Conservation (phyloP, 495 filamentous ascomycete genomes). For the Podospora conica region DNA sequence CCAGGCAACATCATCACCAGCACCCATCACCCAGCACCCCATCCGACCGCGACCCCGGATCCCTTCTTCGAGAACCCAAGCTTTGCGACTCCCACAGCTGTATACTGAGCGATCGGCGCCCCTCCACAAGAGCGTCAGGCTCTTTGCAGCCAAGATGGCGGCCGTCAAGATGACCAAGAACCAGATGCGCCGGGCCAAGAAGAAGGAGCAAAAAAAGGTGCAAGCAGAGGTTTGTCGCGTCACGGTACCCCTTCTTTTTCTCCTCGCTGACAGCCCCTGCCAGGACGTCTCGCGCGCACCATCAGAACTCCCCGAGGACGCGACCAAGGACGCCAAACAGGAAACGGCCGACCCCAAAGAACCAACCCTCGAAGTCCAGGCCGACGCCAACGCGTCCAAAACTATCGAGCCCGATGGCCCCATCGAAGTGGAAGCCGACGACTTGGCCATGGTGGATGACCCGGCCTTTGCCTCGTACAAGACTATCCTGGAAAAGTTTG, state of each 20-base stretch:
- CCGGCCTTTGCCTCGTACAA: slow-evolving; percentile 80
- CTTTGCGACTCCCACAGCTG: background rate
- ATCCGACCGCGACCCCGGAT: background rate
- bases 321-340: slow-evolving; percentile 26
- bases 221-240: slow-evolving; percentile 40
- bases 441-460: slow-evolving; percentile 57
- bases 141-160: slow-evolving; percentile 42
- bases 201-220: slow-evolving; percentile 73
- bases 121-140: background rate
- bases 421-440: slow-evolving; percentile 40
- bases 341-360: slow-evolving; percentile 14
- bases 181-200: slow-evolving; percentile 78
- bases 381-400: slow-evolving; percentile 27
- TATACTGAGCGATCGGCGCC: background rate
- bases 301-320: slow-evolving; percentile 20
- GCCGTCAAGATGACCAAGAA: slow-evolving; percentile 71
- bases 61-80: background rate
- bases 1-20: background rate
- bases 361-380: slow-evolving; percentile 37
- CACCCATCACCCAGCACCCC: background rate
- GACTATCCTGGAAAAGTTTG: slow-evolving; percentile 69
- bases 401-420: slow-evolving; percentile 40
- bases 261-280: slow-evolving; percentile 13
- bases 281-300: slow-evolving; percentile 23
- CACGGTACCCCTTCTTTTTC: slow-evolving; percentile 1